These are phyloP conservation scores for Lunasporangiospora selenospora DNA, from an alignment of 192 early-diverging fungal genomes.

Conservation along the genomic window DNA sequence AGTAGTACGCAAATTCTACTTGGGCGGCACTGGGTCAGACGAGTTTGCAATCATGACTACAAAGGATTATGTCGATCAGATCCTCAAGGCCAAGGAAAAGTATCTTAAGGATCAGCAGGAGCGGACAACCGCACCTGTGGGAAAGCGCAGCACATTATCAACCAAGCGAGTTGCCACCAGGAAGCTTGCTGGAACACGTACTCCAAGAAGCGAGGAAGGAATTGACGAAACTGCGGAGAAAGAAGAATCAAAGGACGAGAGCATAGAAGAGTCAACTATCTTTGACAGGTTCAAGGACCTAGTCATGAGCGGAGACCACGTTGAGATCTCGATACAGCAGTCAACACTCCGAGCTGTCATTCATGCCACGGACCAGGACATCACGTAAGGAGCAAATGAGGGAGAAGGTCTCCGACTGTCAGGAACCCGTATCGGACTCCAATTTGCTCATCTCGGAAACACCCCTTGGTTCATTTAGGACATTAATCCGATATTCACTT, in stretches of 20 bases:
- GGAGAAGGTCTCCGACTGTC: too few relatives aligned
- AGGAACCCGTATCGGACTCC: too few relatives aligned
- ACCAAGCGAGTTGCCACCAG: too few relatives aligned
- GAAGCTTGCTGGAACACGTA: too few relatives aligned
- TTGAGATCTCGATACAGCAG: slow-evolving; percentile 44
- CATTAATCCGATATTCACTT: slow-evolving; percentile 31
- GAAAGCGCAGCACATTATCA: too few relatives aligned
- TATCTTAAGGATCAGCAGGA: slow-evolving; percentile 25
- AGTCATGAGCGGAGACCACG: slow-evolving; percentile 18
- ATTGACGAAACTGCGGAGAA: neutral
- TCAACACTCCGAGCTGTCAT: slow-evolving; percentile 27
- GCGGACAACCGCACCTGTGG: neutral
- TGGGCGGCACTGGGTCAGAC: slow-evolving; percentile 52
- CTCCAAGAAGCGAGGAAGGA: neutral
- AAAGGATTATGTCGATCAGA: slow-evolving; percentile 39
- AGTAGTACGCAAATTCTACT: slow-evolving; percentile 47
- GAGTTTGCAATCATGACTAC: slow-evolving; percentile 53
- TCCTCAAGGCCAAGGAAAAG: slow-evolving; percentile 43
- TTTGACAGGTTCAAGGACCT: slow-evolving; percentile 48
- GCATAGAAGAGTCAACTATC: too few relatives aligned
- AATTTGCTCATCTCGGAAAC: too few relatives aligned
- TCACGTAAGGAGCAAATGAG: slow-evolving; percentile 45
- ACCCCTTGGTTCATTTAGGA: too few relatives aligned
- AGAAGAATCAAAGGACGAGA: neutral
- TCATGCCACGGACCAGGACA: slow-evolving; percentile 45